Evolutionary conservation across 176 grass and related monocot genomes (phyloP), one percentile per base, ranked within the genome.

Genomic region (Chloris gayana): DNA sequence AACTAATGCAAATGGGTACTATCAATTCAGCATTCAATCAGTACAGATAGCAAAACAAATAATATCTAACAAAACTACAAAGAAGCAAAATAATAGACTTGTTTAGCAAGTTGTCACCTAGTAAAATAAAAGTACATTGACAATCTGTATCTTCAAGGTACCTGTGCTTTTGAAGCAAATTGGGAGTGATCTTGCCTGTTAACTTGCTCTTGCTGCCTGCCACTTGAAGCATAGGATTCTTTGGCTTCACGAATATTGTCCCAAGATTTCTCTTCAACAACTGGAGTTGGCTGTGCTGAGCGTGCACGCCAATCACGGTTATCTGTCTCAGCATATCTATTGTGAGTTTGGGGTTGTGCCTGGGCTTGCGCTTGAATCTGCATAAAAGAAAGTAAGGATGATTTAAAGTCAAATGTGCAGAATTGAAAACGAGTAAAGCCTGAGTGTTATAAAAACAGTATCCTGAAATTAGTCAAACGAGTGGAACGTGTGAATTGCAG

Each of bases 231-330:
- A 67, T 70, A 84, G 73, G 81, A 65, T 76, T 83, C 91, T 77
- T 94, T 97, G 82, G 72, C 75, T 64, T 99, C 96, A 64, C 88
- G 84, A 61, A 93, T 81, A 47, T 88, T 86, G 74, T 93, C 93
- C 97, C 97, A 99, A 14, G 96, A 93, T 77, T 91, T 90, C 79
- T 93, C 93, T 62, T 95, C 93, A 63, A 38, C 70, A n/a, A 76
- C 73, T 25, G 77, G 26, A 21, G 86, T 68, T 24, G 70, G 59
- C 76, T 84, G 89, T 60, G 68, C 84, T 56, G 88, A 80, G 29
- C 90, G 92, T 68, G 82, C 82, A 77, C 88, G 96, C 96, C 96
- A 99, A 72, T 95, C 92, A 88, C 93, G 90, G 44, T 74, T 90
- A 42, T 99, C 96, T 64, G 90, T 81, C 80, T 95, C 93, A 50